Evolutionary conservation across 306 rosid species (phyloP), one percentile per base, ranked within the genome.

Genomic region (Cajanus cajan): DNA sequence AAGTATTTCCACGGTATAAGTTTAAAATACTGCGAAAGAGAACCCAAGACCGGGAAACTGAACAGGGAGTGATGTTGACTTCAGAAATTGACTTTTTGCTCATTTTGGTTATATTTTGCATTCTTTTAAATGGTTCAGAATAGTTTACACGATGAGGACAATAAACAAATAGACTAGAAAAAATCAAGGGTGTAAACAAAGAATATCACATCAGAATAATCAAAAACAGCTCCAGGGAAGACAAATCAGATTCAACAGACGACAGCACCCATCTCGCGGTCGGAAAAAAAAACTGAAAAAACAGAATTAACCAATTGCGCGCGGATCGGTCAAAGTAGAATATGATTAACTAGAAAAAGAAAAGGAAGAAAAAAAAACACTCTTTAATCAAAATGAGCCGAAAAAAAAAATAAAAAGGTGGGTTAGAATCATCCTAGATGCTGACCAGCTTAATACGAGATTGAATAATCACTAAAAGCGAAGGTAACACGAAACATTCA

Each of bases 141-240:
- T 59, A 82, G 82, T 73, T 64, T 71, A 31, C 72, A 71, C 72
- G 90, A 80, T 62, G 57, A 72, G 55, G 86, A 92, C 90, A 84
- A 62, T 62, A 64, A 78, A 79, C 73, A 71, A 64, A 67, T 76
- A 83, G 82, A 71, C 78, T 69, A 37, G 68, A 73, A 78, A 57
- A 80, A 85, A 79, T 86, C 86, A 91, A 82, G 74, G 73, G 83
- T 64, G 73, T 54, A 80, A 85, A 83, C 89, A 86, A 83, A 68
- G 71, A 84, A 72, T 85, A 87, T 90, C 91, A 89, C 91, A 87
- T 92, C 97, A 90, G 80, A 83, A 85, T 81, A 77, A 85, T 84
- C 80, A 76, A 39, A 75, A 82, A 81, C 79, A 89, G 79, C 74
- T 34, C 62, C 14, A 34, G 44, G 78, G 84, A 70, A 71, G 77